Base-by-base conservation (phyloP, 108 stramenopile genomes). In the Parietichytrium sp. region DNA sequence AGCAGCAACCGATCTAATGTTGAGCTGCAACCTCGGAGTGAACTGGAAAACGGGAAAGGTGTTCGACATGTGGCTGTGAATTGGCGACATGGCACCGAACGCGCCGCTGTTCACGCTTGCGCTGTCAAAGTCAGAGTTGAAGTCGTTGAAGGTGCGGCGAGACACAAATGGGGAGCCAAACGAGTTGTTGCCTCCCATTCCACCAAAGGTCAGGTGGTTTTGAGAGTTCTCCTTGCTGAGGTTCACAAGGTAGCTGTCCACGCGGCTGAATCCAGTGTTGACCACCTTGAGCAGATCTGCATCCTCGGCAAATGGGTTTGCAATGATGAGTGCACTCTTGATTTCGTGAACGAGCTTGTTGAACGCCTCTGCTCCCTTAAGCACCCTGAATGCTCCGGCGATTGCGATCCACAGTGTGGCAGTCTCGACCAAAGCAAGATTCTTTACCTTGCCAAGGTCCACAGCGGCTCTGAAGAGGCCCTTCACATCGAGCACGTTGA, bases 51-150 rank as follows among this genome's bases (percentile, higher is more conserved):
- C n/a, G n/a, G n/a, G n/a, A n/a, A n/a, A n/a, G n/a, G n/a, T n/a
- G n/a, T n/a, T n/a, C n/a, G n/a, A n/a, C n/a, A n/a, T n/a, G n/a
- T n/a, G n/a, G n/a, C n/a, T n/a, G n/a, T n/a, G n/a, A n/a, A n/a
- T n/a, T 15, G 61, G 61, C 6, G 61, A 72, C 61, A 72, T 72
- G 61, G 38, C 61, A 25, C 61, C 61, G 20, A 72, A 72, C 38
- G 36, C 38, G 29, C 38, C 36, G 8, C 38, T 45, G 61, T 23
- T 42, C 10, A 72, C 36, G 3, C 38, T 45, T 33, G 38, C 45
- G 42, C 38, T 42, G 20, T 72, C 61, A n/a, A n/a, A n/a, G n/a
- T n/a, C n/a, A n/a, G n/a, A n/a, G n/a, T n/a, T n/a, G n/a, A n/a
- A n/a, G n/a, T n/a, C n/a, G n/a, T n/a, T n/a, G n/a, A n/a, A n/a